Evolutionary conservation across 2,329 filamentous ascomycete genomes (phyloP).

Genomic region (Rutstroemia sp.): DNA sequence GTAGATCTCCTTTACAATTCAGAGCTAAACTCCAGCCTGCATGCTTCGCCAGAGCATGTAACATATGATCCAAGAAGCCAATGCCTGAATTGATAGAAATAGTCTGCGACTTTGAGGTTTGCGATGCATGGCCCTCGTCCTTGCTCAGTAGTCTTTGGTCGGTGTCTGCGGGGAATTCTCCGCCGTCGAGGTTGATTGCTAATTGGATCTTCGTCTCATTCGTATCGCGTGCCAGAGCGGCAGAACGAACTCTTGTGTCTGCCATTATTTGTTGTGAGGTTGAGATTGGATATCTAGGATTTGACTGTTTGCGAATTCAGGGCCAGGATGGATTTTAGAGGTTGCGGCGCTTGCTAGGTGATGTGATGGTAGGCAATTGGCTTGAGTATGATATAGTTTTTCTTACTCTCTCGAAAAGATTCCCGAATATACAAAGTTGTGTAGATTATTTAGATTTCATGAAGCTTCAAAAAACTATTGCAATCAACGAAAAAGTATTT

Average conservation of each 20-base stretch:
- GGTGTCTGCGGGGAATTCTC: slow-evolving; percentile 60
- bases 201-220: slow-evolving; percentile 98
- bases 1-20: slow-evolving; percentile 78
- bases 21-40: slow-evolving; percentile 86
- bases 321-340: too few relatives aligned
- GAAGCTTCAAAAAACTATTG: not conserved
- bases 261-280: not conserved
- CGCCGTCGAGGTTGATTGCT: slow-evolving; percentile 88
- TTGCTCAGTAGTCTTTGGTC: slow-evolving; percentile 46
- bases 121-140: slow-evolving; percentile 66
- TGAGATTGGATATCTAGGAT: not conserved
- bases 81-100: slow-evolving; percentile 90
- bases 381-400: too few relatives aligned
- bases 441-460: not conserved
- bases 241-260: slow-evolving; percentile 47
- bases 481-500: slow-evolving; percentile 1
- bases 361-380: too few relatives aligned
- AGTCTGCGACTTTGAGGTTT: slow-evolving; percentile 74
- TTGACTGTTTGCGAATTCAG: not conserved
- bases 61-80: slow-evolving; percentile 97
- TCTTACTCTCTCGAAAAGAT: too few relatives aligned
- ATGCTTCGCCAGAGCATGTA: slow-evolving; percentile 94
- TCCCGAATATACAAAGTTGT: too few relatives aligned
- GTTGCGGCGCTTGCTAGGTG: too few relatives aligned
- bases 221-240: slow-evolving; percentile 78